Evolutionary conservation across 2,329 filamentous ascomycete genomes (phyloP).

Genomic region (Xylariales sp.): DNA sequence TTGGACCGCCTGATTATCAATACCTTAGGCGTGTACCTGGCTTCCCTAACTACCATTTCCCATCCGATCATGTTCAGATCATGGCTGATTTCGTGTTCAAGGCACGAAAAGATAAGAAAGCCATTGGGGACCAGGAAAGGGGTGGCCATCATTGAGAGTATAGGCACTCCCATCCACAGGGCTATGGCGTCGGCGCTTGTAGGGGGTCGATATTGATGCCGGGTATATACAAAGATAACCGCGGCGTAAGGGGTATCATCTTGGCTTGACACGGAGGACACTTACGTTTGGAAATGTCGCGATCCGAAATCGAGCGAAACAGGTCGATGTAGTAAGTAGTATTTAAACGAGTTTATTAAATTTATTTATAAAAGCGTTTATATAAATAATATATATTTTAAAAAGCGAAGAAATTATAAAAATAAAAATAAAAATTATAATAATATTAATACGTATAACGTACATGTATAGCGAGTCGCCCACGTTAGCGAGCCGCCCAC

Average conservation of each 20-base stretch:
- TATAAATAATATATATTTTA: no score
- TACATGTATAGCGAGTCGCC: no score
- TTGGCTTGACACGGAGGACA: background rate
- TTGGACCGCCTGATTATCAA: conserved; percentile 80
- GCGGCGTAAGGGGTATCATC: background rate
- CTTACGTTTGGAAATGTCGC: conserved; percentile 6
- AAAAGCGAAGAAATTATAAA: no score
- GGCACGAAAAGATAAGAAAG: conserved; percentile 75
- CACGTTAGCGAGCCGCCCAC: no score
- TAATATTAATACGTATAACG: no score
- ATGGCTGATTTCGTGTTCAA: conserved; percentile 89
- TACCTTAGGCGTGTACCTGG: conserved; percentile 84
- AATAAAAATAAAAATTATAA: no score
- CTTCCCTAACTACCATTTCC: conserved; percentile 93
- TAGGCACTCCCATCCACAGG: background rate
- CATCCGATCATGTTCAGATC: conserved; percentile 85
- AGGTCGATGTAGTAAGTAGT: background rate
- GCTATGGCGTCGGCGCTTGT: background rate
- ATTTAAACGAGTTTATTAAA: background rate
- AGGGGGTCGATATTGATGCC: no score
- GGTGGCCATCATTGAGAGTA: background rate
- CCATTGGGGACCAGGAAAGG: conserved; percentile 6
- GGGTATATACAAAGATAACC: conserved; percentile 5
- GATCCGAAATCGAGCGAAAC: background rate
- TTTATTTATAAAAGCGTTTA: background rate